phyloP scores from a whole-genome alignment of 192 early-diverging fungal genomes.

The Linnemannia exigua region DNA sequence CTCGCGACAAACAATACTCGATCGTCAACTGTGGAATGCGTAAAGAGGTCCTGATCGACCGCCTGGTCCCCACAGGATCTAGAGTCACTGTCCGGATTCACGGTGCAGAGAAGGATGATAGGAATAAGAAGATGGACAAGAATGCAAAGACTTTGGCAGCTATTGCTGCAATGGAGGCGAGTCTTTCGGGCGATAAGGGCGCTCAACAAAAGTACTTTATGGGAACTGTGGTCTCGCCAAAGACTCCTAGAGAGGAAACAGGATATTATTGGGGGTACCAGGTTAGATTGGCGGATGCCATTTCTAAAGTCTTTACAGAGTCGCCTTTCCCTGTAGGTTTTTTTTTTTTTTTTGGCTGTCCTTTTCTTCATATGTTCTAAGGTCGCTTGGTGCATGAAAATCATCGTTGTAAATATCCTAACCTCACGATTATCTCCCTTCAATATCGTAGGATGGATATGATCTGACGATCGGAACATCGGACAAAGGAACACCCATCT shows the following conservation, averaged over 20 bases:
- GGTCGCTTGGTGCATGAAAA: background rate
- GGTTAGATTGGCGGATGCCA: conserved; percentile 68
- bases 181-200: conserved; percentile 31
- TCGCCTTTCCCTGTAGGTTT: conserved; percentile 64
- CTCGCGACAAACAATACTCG: conserved; percentile 41
- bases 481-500: conserved; percentile 52
- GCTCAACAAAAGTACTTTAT: conserved; percentile 57
- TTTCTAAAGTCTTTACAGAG: conserved; percentile 74
- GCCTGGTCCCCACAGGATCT: conserved; percentile 65
- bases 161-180: conserved; percentile 46
- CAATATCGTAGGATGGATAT: conserved; percentile 65
- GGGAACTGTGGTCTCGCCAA: conserved; percentile 71
- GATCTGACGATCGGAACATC: conserved; percentile 76
- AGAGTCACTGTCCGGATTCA: conserved; percentile 69
- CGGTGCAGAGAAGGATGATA: conserved; percentile 41
- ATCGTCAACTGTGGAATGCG: conserved; percentile 57
- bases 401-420: background rate
- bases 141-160: conserved; percentile 38
- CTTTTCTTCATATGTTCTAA: background rate
- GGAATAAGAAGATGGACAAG: conserved; percentile 38
- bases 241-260: conserved; percentile 67
- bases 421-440: background rate
- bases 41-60: conserved; percentile 65
- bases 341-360: background rate
- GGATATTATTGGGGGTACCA: conserved; percentile 82